Base-by-base conservation (phyloP, 2,329 filamentous ascomycete species). In the Cercospora sp. region DNA sequence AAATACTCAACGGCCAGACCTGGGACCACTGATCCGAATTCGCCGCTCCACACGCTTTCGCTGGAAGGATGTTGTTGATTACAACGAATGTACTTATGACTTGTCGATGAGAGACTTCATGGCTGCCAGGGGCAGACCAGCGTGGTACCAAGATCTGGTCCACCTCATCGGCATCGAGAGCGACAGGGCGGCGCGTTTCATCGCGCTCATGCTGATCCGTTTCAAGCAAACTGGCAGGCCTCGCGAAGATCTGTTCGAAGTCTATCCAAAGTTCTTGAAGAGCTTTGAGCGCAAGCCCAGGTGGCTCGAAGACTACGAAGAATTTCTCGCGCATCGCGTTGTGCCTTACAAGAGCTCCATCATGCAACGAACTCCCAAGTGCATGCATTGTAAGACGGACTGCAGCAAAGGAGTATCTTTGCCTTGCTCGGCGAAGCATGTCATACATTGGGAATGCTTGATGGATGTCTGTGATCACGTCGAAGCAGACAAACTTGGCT, bases 91-190 rank as follows among this genome's bases (percentile, higher is more conserved):
- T 8, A 53, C 66, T 24, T 69, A 69, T 55, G 53, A 58, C 5
- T 32, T 67, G 26, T 18, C 59, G 4, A 40, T 67, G 12, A 60
- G 60, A 13, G 59, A 68, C 24, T 71, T 69, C 60, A 57, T 65
- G 30, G 37, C 58, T 30, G 18, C 28, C 24, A 60, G 59, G 26
- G n/a, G 53, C 32, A 34, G 43, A 28, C 30, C 61, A 3, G 21
- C 51, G 12, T 71, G 69, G 69, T 67, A 40, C 34, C 65, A 40
- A 21, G 69, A 71, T 55, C 28, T 65, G n/a, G 24, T 67, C 12
- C 61, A 71, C 51, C 45, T 71, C n/a, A 53, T 71, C 18, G 49
- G 34, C 28, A 66, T 68, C 32, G 61, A 58, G 21, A 58, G 37
- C 40, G 66, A 70, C 24, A 61, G 69, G 5, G 66, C 69, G 10